phyloP scores from a whole-genome alignment of 1,139 yeast species.

The Lipomyces yarrowii region DNA sequence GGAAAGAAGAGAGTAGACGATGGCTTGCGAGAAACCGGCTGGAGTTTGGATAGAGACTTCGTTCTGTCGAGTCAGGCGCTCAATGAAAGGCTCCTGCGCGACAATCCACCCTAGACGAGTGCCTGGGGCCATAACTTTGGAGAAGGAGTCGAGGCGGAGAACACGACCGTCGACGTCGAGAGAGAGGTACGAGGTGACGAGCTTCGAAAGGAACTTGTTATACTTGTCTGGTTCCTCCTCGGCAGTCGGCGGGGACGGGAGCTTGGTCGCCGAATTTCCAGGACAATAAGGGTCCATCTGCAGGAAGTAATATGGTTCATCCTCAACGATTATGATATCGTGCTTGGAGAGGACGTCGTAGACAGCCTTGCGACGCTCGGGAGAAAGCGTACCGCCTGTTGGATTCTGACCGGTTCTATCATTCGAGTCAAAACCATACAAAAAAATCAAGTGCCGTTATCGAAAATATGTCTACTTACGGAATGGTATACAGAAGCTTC shows the following conservation, averaged over 20 bases:
- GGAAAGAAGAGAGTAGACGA: conserved; percentile 62
- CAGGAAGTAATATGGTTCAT: conserved; percentile 91
- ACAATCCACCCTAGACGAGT: conserved; percentile 88
- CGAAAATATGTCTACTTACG: conserved; percentile 37
- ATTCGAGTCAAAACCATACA: neutral
- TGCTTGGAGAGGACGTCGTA: conserved; percentile 75
- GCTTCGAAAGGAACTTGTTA: conserved; percentile 62
- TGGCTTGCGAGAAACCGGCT: conserved; percentile 76
- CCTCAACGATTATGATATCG: conserved; percentile 81
- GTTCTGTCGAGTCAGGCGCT: conserved; percentile 69
- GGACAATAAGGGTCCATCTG: conserved; percentile 57
- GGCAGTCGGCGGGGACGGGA: conserved; percentile 48
- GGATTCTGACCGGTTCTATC: conserved; percentile 85
- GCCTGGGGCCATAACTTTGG: conserved; percentile 94
- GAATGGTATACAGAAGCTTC: conserved; percentile 78
- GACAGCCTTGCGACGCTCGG: conserved; percentile 70
- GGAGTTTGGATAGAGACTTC: conserved; percentile 85
- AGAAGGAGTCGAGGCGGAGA: conserved; percentile 83
- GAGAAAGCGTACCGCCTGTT: conserved; percentile 77
- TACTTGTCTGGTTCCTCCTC: conserved; percentile 46
- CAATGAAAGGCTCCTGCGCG: conserved; percentile 67
- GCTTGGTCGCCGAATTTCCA: conserved; percentile 47
- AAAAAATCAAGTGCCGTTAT: neutral
- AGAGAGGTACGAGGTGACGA: conserved; percentile 78
- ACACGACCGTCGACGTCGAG: conserved; percentile 90